These are phyloP conservation scores for Brassica rapa DNA, from an alignment of 345 rosid genomes.

Conservation along the genomic window DNA sequence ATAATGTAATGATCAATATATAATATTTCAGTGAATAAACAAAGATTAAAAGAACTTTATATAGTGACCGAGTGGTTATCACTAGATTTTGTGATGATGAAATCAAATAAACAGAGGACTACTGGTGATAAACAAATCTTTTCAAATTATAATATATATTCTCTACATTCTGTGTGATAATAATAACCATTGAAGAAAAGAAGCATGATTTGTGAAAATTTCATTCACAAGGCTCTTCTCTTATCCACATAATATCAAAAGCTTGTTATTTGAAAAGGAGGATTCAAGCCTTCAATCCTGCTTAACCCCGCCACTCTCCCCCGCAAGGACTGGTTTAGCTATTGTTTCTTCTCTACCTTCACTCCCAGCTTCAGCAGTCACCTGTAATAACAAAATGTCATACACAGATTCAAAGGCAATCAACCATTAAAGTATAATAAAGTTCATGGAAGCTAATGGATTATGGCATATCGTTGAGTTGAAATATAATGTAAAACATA, in stretches of 20 bases:
- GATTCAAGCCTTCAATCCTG: conserved; percentile 36
- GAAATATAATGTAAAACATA: background rate
- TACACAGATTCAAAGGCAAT: background rate
- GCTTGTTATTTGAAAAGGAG: conserved; percentile 4
- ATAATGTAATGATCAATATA: no score
- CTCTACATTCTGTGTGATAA: background rate
- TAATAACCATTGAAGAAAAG: conserved; percentile 3
- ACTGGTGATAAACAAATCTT: background rate
- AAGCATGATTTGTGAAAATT: background rate
- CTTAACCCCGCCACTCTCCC: conserved; percentile 25
- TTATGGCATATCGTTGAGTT: background rate
- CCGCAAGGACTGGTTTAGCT: conserved; percentile 16
- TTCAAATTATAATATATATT: background rate
- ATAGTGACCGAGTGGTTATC: background rate
- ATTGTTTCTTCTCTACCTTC: conserved; percentile 29
- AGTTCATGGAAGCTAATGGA: conserved; percentile 21
- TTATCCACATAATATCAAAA: conserved; percentile 21
- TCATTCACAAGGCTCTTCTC: background rate
- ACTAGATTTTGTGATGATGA: conserved; percentile 13
- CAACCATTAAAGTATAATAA: background rate
- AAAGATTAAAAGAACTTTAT: background rate
- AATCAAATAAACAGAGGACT: conserved; percentile 14
- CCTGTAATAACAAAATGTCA: background rate
- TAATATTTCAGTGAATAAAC: no score
- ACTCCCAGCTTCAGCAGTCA: conserved; percentile 24